Evolutionary conservation across 371 early-diverging fungal genomes (phyloP), one percentile per base, ranked within the genome.

Genomic region (Actinomucor elegans): DNA sequence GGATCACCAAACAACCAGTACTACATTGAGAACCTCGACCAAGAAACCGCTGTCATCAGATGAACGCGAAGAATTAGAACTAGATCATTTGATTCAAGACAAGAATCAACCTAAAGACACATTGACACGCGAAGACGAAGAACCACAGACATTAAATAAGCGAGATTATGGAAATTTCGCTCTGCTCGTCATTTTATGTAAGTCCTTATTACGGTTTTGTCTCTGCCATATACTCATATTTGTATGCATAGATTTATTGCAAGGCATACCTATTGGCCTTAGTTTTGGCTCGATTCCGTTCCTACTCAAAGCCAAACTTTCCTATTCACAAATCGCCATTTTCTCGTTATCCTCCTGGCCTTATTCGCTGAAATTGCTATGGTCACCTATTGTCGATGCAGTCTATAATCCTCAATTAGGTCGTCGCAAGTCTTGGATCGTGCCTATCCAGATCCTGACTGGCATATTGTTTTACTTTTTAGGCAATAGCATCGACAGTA

Each of bases 311-410:
- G 84, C 86, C 31, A 90, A 91, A 57, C 78, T 96, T 49, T 88
- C 91, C 29, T 97, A 89, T 64, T 81, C 89, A 4, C 91, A 98
- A 69, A 85, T 98, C 45, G 98, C 93, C 3, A 62, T 96, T 40
- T 96, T 98, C 61, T 93, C 96, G 6, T 71, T 98, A 42, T 91
- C 95, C 1, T 86, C 89, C 4, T 98, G 96, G 80, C 99, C 99
- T 3, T 98, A 98, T 57, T 87, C 86, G 21, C 79, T 92, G 43
- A 93, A 89, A 74, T 83, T 98, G 14, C 72, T 97, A 23, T 98
- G 97, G 97, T 96, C 96, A 6, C 97, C 97, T 7, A 89, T 98
- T 23, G 96, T 98, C 10, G 98, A 98, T 62, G 87, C 94, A 2
- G 62, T 89, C 26, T 98, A 89, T 53, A 80, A 83, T 43, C 84